A percentile compares a stretch with the other conserved stretches of the same genome.
Evolutionary conservation across 2,329 filamentous ascomycete genomes (phyloP).

Genomic region (Mariannaea elegans): DNA sequence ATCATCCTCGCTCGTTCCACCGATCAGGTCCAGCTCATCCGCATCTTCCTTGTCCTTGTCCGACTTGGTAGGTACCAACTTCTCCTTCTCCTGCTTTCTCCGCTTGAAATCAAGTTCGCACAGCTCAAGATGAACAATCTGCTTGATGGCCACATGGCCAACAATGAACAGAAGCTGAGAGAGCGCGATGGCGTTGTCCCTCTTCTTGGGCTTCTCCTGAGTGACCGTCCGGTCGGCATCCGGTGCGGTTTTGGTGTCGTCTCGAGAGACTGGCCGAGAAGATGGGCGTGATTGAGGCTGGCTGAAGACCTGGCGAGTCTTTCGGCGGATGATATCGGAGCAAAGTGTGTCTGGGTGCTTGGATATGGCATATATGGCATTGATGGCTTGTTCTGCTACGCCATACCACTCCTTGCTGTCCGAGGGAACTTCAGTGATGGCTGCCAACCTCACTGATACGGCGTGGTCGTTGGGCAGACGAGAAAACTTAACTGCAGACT

Average conservation of each 20-base stretch:
- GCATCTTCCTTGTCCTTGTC: constrained; percentile 70
- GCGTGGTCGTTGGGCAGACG: constrained; percentile 93
- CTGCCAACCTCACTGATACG: constrained; percentile 80
- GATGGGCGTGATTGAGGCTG: constrained; percentile 47
- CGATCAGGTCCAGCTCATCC: constrained; percentile 95
- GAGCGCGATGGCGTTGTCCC: constrained; percentile 77
- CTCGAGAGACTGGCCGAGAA: constrained; percentile 58
- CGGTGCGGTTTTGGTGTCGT: constrained; percentile 49
- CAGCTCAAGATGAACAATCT: constrained; percentile 97
- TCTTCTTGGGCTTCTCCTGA: constrained; percentile 58
- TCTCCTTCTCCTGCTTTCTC: constrained; percentile 89
- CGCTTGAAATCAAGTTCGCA: constrained; percentile 98
- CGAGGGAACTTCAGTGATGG: constrained; percentile 84
- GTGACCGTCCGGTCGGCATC: constrained; percentile 47
- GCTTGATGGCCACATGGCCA: constrained; percentile 96
- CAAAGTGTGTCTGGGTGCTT: constrained; percentile 95
- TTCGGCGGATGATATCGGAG: constrained; percentile 87
- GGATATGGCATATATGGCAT: constrained; percentile 91
- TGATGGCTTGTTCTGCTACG: constrained; percentile 94
- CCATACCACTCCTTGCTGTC: constrained; percentile 97
- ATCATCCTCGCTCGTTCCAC: constrained; percentile 93
- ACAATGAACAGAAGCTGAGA: constrained; percentile 95
- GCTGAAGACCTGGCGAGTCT: constrained; percentile 83
- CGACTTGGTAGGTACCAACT: constrained; percentile 59
- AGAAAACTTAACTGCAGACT: constrained; percentile 72